Conservation (phyloP, 1,284 basidiomycete genomes). For the Porphyrellus sp. region DNA sequence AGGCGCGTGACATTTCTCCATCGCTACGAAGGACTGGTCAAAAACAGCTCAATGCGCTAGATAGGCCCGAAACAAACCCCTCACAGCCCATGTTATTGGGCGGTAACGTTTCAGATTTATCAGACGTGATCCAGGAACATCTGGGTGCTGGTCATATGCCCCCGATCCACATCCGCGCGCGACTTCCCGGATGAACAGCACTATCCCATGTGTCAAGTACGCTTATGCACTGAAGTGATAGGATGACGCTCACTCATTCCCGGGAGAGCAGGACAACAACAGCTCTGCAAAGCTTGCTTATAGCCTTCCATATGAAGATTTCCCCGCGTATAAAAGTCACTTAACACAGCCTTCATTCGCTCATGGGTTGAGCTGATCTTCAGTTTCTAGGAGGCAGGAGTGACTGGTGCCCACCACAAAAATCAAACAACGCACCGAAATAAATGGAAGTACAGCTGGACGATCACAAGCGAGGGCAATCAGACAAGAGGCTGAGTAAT, state of each 20-base stretch:
- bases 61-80: constrained; percentile 27
- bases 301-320: constrained; percentile 36
- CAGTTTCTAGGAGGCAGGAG: constrained; percentile 14
- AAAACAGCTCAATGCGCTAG: background rate
- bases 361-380: constrained; percentile 29
- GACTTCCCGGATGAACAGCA: constrained; percentile 35
- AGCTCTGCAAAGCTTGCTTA: constrained; percentile 36
- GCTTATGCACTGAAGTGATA: background rate
- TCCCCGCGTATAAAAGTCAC: constrained; percentile 34
- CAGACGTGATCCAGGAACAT: constrained; percentile 25
- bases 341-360: constrained; percentile 21
- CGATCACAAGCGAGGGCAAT: constrained; percentile 39
- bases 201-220: constrained; percentile 16
- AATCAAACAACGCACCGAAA: constrained; percentile 18
- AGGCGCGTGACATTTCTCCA: constrained; percentile 36
- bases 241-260: constrained; percentile 28
- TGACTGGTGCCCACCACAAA: background rate
- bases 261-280: constrained; percentile 35
- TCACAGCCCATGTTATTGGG: constrained; percentile 36
- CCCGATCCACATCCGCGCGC: constrained; percentile 35
- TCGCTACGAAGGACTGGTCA: constrained; percentile 19
- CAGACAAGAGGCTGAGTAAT: constrained; percentile 42
- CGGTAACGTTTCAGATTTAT: constrained; percentile 37
- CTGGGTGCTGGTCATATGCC: constrained; percentile 28
- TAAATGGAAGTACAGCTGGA: constrained; percentile 34